phyloP scores from a whole-genome alignment of 2,329 filamentous ascomycete species.

The Teratosphaeria destructans region DNA sequence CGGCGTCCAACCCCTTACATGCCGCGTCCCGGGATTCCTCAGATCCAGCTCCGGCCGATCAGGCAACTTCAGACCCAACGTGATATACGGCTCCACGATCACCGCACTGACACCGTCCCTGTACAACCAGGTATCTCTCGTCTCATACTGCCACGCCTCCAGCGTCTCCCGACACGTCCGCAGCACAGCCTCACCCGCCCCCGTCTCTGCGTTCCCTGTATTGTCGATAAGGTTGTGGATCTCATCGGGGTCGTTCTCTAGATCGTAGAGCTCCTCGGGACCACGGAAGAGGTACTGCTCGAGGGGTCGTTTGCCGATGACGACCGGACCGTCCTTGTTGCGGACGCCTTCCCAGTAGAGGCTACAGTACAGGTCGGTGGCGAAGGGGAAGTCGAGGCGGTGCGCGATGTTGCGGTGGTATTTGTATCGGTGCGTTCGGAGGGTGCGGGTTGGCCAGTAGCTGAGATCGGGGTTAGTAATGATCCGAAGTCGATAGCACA shows the following conservation, averaged over 20 bases:
- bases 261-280: conserved; percentile 39
- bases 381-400: conserved; percentile 41
- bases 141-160: conserved; percentile 27
- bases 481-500: not conserved
- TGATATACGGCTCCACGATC: conserved; percentile 8
- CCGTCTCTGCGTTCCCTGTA: conserved; percentile 17
- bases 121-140: conserved; percentile 27
- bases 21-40: not conserved
- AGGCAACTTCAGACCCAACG: conserved; percentile 13
- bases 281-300: conserved; percentile 35
- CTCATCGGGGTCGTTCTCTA: conserved; percentile 37
- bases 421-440: conserved; percentile 36
- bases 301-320: conserved; percentile 33
- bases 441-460: conserved; percentile 41
- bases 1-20: not conserved
- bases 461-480: not conserved
- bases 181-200: conserved; percentile 23
- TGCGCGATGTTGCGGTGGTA: conserved; percentile 43
- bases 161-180: conserved; percentile 23
- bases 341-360: conserved; percentile 38
- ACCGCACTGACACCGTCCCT: conserved; percentile 17
- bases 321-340: conserved; percentile 23
- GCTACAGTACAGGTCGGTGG: conserved; percentile 36
- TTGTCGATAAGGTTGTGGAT: conserved; percentile 30
- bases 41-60: conserved; percentile 17